Evolutionary conservation across 1,284 basidiomycete species (phyloP).

Genomic region (Boletus smithii): DNA sequence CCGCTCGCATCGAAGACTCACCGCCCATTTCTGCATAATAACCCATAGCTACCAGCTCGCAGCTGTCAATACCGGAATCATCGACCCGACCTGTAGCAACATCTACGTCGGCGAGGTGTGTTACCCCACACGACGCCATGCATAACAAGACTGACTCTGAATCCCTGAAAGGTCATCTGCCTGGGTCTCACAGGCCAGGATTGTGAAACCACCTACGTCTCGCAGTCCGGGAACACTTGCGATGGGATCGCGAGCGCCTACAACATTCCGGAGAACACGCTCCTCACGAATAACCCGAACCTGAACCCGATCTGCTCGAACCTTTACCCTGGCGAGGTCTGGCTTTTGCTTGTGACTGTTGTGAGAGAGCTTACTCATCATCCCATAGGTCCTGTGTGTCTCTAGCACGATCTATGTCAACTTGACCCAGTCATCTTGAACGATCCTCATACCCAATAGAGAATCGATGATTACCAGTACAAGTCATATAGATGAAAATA

Average conservation of each 20-base stretch:
- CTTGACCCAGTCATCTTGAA: slow-evolving; percentile 10
- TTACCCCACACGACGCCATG: too few relatives aligned
- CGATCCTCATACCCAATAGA: not conserved
- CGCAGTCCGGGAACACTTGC: slow-evolving; percentile 42
- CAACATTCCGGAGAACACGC: slow-evolving; percentile 38
- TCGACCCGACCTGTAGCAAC: slow-evolving; percentile 38
- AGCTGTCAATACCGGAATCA: slow-evolving; percentile 34
- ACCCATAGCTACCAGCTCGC: slow-evolving; percentile 43
- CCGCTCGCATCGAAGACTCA: not conserved
- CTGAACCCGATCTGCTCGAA: slow-evolving; percentile 46
- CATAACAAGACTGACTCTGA: not conserved
- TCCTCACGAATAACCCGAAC: slow-evolving; percentile 55
- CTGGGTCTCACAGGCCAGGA: slow-evolving; percentile 44
- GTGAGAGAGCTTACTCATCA: slow-evolving; percentile 2
- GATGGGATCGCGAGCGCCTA: slow-evolving; percentile 34
- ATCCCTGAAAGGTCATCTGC: slow-evolving; percentile 35
- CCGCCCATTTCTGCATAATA: not conserved
- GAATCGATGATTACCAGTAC: too few relatives aligned
- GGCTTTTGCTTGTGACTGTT: not conserved
- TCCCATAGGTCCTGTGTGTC: slow-evolving; percentile 26
- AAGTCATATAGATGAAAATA: too few relatives aligned
- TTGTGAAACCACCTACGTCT: slow-evolving; percentile 40
- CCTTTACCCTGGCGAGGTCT: slow-evolving; percentile 43
- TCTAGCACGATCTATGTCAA: slow-evolving; percentile 25
- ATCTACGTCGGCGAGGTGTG: slow-evolving; percentile 34